Evolutionary conservation across 176 grass and related monocot species (phyloP).

Genomic region (Hordeum vulgare): MorexV3_pseudomolecules_assembly NC_058518.1:103829481-103829980

Average conservation of each 20-base stretch:
- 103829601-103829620: neutral
- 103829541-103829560: neutral
- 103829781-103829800: constrained; percentile 46
- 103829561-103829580: neutral
- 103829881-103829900: neutral
- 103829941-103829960: constrained; percentile 3
- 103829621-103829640: neutral
- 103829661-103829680: neutral
- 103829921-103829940: constrained; percentile 62
- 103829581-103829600: neutral
- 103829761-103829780: constrained; percentile 86
- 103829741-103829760: constrained; percentile 86
- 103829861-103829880: neutral
- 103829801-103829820: constrained; percentile 51
- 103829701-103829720: constrained; percentile 1
- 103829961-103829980: constrained; percentile 51
- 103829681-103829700: neutral
- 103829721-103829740: constrained; percentile 85
- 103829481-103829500: neutral
- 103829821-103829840: constrained; percentile 62
- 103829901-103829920: neutral
- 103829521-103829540: neutral
- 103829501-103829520: neutral
- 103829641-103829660: neutral
- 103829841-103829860: constrained; percentile 75